Percentiles rank a stretch among this genome's conserved stretches.
These are phyloP conservation scores for Ogataea philodendri DNA, from an alignment of 805 yeast genomes.

Conservation along the genomic window DNA sequence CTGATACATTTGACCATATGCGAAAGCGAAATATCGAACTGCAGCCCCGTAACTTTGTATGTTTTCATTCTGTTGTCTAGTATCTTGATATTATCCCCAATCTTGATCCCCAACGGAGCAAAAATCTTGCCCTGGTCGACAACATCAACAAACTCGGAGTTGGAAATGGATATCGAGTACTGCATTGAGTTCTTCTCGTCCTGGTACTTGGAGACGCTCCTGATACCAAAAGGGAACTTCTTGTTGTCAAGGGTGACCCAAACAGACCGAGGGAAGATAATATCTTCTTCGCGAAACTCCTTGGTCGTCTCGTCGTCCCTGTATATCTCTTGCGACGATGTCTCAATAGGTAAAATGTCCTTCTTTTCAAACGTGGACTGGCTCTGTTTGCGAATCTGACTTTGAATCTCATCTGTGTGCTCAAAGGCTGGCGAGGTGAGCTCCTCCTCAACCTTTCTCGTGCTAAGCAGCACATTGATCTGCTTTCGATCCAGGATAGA, in stretches of 20 bases:
- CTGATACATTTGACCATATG: conserved; percentile 50
- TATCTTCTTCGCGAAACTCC: conserved; percentile 7
- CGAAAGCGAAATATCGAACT: conserved; percentile 19
- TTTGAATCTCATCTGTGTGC: conserved; percentile 8
- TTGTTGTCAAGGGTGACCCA: conserved; percentile 15
- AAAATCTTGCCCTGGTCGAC: conserved; percentile 33
- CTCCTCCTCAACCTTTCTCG: conserved; percentile 1
- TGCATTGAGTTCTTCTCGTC: not conserved
- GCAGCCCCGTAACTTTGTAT: conserved; percentile 49
- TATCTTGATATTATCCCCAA: conserved; percentile 53
- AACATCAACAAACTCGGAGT: conserved; percentile 28
- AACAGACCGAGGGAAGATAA: conserved; percentile 13
- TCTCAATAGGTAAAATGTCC: conserved; percentile 1
- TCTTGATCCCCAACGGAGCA: conserved; percentile 48
- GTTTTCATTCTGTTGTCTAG: conserved; percentile 29
- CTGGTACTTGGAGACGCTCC: conserved; percentile 6
- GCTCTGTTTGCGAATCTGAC: conserved; percentile 1
- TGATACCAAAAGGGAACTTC: conserved; percentile 14
- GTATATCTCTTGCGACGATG: conserved; percentile 3
- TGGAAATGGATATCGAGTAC: conserved; percentile 6
- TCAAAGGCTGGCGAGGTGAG: conserved; percentile 17
- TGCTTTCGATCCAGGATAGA: conserved; percentile 1
- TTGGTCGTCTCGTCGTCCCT: conserved; percentile 7
- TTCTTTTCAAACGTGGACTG: not conserved
- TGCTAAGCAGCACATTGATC: not conserved